phyloP scores from a whole-genome alignment of 305 asterid species.

The Nicotiana rustica region DNA sequence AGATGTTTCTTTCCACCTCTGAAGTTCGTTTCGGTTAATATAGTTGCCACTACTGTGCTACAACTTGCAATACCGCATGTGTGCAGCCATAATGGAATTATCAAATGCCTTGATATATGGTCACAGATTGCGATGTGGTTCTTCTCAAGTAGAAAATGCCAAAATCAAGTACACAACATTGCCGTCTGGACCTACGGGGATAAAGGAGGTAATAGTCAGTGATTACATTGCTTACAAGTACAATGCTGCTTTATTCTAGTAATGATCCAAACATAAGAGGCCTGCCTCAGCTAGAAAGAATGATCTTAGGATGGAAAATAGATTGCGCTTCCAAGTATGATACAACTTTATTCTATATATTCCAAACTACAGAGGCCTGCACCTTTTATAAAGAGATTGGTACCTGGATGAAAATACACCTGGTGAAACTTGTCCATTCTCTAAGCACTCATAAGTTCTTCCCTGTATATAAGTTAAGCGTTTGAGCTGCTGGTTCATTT shows the following conservation, averaged over 20 bases:
- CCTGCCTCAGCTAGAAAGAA: background rate
- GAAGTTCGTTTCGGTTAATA: slow-evolving; percentile 23
- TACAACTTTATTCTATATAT: background rate
- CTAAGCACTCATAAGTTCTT: slow-evolving; percentile 4
- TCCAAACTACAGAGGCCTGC: background rate
- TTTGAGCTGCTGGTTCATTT: slow-evolving; percentile 12
- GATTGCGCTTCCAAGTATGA: background rate
- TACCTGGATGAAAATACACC: background rate
- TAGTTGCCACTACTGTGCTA: slow-evolving; percentile 42
- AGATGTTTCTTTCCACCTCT: slow-evolving; percentile 34
- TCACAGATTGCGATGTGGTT: slow-evolving; percentile 87
- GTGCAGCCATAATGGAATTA: slow-evolving; percentile 85
- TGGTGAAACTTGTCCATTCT: background rate
- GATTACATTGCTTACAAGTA: slow-evolving; percentile 34
- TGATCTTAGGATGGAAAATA: background rate
- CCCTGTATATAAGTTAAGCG: slow-evolving; percentile 10
- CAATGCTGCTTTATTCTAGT: slow-evolving; percentile 3
- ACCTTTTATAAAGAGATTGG: slow-evolving; percentile 11
- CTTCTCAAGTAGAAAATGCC: slow-evolving; percentile 80
- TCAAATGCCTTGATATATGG: slow-evolving; percentile 96
- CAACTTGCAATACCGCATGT: slow-evolving; percentile 94
- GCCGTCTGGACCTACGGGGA: slow-evolving; percentile 68
- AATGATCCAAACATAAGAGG: slow-evolving; percentile 25
- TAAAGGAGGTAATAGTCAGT: slow-evolving; percentile 64
- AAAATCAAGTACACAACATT: slow-evolving; percentile 64